Conservation (phyloP, 305 asterid genomes). For the Vinca major region DNA sequence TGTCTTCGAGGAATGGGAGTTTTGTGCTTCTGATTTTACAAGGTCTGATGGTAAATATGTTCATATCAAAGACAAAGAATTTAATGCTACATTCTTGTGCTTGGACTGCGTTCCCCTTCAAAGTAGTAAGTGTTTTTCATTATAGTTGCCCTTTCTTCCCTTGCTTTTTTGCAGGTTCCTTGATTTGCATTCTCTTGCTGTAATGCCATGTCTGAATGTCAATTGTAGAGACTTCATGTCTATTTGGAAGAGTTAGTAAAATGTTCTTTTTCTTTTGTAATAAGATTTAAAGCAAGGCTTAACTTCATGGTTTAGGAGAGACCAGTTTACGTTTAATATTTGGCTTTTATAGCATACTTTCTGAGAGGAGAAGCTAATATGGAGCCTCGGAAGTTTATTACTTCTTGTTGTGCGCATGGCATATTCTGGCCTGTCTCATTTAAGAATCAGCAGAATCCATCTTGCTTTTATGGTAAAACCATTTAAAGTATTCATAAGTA, state of each 20-base stretch:
- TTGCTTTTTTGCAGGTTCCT: not conserved
- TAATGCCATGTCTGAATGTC: not conserved
- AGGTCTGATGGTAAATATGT: slow-evolving; percentile 46
- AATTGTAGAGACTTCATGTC: not conserved
- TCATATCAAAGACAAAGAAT: slow-evolving; percentile 43
- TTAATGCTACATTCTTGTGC: slow-evolving; percentile 71
- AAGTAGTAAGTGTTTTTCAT: slow-evolving; percentile 32
- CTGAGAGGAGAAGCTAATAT: no score
- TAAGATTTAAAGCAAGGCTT: no score
- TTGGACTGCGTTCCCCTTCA: slow-evolving; percentile 42
- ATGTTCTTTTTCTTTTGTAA: not conserved
- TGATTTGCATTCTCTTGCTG: not conserved
- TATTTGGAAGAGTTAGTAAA: not conserved
- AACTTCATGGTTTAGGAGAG: no score
- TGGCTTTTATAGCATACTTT: no score
- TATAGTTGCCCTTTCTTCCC: slow-evolving; percentile 8
- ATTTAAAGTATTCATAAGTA: not conserved
- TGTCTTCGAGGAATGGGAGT: slow-evolving; percentile 80
- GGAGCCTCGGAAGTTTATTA: no score
- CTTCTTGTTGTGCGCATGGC: no score
- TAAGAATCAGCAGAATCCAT: no score
- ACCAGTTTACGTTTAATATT: no score
- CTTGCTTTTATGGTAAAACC: not conserved
- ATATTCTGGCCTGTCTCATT: no score
- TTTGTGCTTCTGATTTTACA: slow-evolving; percentile 73